These are phyloP conservation scores for Colletotrichum trifolii DNA, from an alignment of 2,329 filamentous ascomycete species.

Conservation along the genomic window DNA sequence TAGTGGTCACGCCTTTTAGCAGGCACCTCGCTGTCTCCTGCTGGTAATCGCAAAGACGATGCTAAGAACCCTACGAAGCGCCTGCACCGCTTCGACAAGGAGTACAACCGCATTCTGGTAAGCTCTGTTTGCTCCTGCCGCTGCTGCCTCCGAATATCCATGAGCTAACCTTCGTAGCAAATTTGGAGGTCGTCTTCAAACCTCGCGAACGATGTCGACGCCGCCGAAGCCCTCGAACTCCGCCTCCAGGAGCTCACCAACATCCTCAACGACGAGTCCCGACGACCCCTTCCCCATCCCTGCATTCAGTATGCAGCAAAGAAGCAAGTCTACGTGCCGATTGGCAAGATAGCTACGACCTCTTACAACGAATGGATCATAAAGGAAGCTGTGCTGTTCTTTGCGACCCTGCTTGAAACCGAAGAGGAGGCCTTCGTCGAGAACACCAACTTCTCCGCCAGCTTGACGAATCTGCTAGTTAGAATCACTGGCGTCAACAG, in stretches of 20 bases:
- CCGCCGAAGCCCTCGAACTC: slow-evolving; percentile 71
- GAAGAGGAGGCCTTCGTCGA: slow-evolving; percentile 96
- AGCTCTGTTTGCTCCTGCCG: slow-evolving; percentile 38
- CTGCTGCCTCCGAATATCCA: neutral
- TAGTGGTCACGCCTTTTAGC: slow-evolving; percentile 77
- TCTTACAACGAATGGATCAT: slow-evolving; percentile 89
- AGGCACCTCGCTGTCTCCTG: slow-evolving; percentile 67
- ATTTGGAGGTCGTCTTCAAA: slow-evolving; percentile 72
- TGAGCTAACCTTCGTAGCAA: slow-evolving; percentile 33
- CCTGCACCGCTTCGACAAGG: slow-evolving; percentile 74
- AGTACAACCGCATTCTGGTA: slow-evolving; percentile 72
- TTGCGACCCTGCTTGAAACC: slow-evolving; percentile 92
- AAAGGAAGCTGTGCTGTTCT: slow-evolving; percentile 84
- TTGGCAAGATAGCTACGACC: slow-evolving; percentile 88
- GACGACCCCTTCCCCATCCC: slow-evolving; percentile 87
- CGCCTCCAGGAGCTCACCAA: slow-evolving; percentile 72
- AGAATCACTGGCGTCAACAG: slow-evolving; percentile 80
- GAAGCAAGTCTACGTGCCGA: slow-evolving; percentile 88
- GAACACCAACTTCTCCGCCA: slow-evolving; percentile 85
- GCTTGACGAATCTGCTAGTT: slow-evolving; percentile 86
- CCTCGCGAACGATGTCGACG: slow-evolving; percentile 68
- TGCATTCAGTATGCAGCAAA: slow-evolving; percentile 89
- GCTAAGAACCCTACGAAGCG: slow-evolving; percentile 72
- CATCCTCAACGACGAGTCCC: slow-evolving; percentile 89
- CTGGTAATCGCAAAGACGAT: slow-evolving; percentile 66